Evolutionary conservation across 345 rosid genomes (phyloP).

Genomic region (Gossypium herbaceum): DNA sequence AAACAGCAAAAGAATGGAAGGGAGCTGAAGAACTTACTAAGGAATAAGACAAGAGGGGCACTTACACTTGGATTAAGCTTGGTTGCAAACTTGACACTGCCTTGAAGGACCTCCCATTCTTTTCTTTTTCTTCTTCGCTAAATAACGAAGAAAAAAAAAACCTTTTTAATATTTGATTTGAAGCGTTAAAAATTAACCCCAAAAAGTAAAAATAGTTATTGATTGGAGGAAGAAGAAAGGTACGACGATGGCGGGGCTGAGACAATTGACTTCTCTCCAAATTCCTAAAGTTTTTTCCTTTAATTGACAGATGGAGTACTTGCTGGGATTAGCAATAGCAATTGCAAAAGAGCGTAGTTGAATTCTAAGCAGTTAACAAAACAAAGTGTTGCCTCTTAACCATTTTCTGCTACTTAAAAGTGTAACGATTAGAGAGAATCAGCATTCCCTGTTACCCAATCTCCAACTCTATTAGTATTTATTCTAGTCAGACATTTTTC

Average conservation of each 20-base stretch:
- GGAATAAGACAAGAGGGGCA: slow-evolving; percentile 76
- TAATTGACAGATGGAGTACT: background rate
- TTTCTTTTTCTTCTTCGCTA: background rate
- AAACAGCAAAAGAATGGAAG: background rate
- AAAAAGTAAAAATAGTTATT: background rate
- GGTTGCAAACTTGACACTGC: slow-evolving; percentile 53
- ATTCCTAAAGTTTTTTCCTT: too few species aligned
- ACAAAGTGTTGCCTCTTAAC: background rate
- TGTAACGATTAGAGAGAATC: background rate
- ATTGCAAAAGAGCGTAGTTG: background rate
- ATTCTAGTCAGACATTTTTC: background rate
- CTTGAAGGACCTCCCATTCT: slow-evolving; percentile 32
- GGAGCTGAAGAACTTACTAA: slow-evolving; percentile 44
- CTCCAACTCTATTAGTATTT: background rate
- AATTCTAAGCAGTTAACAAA: background rate
- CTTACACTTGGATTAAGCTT: slow-evolving; percentile 64
- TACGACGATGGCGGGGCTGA: background rate
- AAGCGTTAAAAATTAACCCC: background rate
- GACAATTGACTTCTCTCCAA: background rate
- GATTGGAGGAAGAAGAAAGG: background rate
- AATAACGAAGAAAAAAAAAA: background rate
- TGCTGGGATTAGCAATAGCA: background rate
- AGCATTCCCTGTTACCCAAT: background rate
- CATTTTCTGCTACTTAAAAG: background rate
- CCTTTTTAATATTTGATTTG: background rate